Base-by-base conservation (phyloP, 2,329 filamentous ascomycete species). In the Hypoxylon sp. region DNA sequence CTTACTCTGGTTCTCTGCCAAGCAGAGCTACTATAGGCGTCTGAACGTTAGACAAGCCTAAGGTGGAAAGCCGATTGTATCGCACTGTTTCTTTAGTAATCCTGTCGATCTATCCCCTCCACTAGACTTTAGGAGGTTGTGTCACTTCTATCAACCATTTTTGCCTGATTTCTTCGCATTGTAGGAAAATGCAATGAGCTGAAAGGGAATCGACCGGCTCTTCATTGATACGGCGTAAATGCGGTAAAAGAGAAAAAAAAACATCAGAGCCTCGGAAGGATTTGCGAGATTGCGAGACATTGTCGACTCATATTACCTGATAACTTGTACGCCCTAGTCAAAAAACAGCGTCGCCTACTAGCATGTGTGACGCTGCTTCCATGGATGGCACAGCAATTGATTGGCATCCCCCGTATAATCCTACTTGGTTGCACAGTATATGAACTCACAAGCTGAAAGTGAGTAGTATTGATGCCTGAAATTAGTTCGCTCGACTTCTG, bases 71-170 rank as follows among this genome's bases (percentile, higher is more conserved):
- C 65, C 63, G 60, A 48, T 57, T 66, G 60, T 58, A 64, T 69
- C 57, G 32, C 51, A 41, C 63, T 41, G 34, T 60, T 64, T 60
- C 51, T 68, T 68, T 71, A 71, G 68, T 71, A 71, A 71, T 71
- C 65, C 50, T 65, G 68, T 60, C 55, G 59, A 68, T 70, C 65
- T 49, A 52, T 43, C 57, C 52, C 38, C 57, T 65, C 58, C 52
- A 50, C 51, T 51, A 60, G 34, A 59, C 59, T 28, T 55, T 46
- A 19, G 43, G 25, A 23, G 41, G 60, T 53, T 51, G 51, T 60
- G 41, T 49, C 49, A 52, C 49, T 63, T 21, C 23, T 45, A 59
- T 51, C 58, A 57, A 23, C 50, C 50, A 45, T 53, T 62, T 65
- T 57, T 60, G 64, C 64, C 64, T 67, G 46, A 62, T 64, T 32